These are phyloP conservation scores for Aspergillus incahuasiensis DNA, from an alignment of 495 filamentous ascomycete species.

Conservation along the genomic window DNA sequence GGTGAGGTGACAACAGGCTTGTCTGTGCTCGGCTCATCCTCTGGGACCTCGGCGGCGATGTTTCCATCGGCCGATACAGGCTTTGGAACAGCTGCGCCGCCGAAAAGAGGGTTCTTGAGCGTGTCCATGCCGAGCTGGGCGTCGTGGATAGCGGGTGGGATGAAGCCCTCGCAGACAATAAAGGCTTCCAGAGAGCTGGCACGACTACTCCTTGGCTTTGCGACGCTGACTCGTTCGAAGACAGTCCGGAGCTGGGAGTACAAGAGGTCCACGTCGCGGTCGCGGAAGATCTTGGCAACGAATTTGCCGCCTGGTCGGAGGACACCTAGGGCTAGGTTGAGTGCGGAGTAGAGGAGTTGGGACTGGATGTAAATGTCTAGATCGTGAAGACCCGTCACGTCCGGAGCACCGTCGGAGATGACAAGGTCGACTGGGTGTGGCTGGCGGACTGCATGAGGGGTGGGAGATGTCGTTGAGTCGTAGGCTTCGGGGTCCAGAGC, in stretches of 20 bases:
- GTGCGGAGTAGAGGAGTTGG: conserved; percentile 86
- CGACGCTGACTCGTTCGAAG: conserved; percentile 81
- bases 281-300: conserved; percentile 95
- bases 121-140: conserved; percentile 32
- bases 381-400: conserved; percentile 95
- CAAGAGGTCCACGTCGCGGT: conserved; percentile 84
- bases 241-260: conserved; percentile 89
- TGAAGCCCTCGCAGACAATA: conserved; percentile 88
- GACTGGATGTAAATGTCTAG: conserved; percentile 97
- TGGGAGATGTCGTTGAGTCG: conserved; percentile 43
- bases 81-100: conserved; percentile 32
- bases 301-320: conserved; percentile 91
- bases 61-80: conserved; percentile 54
- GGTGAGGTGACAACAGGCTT: conserved; percentile 12
- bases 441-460: conserved; percentile 40
- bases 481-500: conserved; percentile 77
- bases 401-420: conserved; percentile 89
- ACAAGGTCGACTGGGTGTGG: conserved; percentile 83
- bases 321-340: conserved; percentile 88
- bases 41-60: conserved; percentile 54
- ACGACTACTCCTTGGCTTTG: conserved; percentile 86
- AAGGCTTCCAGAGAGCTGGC: conserved; percentile 96
- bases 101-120: conserved; percentile 45
- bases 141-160: conserved; percentile 40
- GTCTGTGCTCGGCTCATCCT: conserved; percentile 37